These are phyloP conservation scores for Kentomonas sorsogonicus DNA, from an alignment of 208 protist genomes.

Conservation along the genomic window DNA sequence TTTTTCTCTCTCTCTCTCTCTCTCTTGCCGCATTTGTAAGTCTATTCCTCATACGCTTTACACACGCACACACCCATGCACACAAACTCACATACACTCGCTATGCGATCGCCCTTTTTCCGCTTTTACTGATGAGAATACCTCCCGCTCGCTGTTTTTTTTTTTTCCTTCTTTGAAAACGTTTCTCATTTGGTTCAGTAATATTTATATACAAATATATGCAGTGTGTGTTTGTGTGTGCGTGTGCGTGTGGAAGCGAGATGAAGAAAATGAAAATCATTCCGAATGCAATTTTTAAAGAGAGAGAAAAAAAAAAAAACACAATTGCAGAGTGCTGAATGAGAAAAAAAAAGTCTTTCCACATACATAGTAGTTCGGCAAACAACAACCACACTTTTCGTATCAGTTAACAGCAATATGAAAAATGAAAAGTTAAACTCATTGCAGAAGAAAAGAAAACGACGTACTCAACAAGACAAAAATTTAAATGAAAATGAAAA, in stretches of 20 bases:
- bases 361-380: too few species aligned
- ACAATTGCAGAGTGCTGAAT: too few species aligned
- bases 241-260: too few species aligned
- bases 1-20: neutral
- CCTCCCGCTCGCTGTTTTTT: neutral
- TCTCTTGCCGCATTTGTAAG: neutral
- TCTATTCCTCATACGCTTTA: neutral
- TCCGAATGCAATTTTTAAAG: too few species aligned
- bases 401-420: too few species aligned
- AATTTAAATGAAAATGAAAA: neutral
- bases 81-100: neutral
- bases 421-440: neutral
- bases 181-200: neutral
- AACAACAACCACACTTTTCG: too few species aligned
- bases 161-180: neutral
- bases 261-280: too few species aligned
- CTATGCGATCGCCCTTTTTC: neutral
- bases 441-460: neutral
- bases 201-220: neutral
- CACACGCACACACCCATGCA: neutral
- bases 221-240: conserved; percentile 7
- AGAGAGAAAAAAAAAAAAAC: too few species aligned
- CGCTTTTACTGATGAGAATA: neutral
- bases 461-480: too few species aligned
- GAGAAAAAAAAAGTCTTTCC: too few species aligned